Conservation (phyloP, 768 basidiomycete genomes). For the Suillus fuscotomentosus region DNA sequence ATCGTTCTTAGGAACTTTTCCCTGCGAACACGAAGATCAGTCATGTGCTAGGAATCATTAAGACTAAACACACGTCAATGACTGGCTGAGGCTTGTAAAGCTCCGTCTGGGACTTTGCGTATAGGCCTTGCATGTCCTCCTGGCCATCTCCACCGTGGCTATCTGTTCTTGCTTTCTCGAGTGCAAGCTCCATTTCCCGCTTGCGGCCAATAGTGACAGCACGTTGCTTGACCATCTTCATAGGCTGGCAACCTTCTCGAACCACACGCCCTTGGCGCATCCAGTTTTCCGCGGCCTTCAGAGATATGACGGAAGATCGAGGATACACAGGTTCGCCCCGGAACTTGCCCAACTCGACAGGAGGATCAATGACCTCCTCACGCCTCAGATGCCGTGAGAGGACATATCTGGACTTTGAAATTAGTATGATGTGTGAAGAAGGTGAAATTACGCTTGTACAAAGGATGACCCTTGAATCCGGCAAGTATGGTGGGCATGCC, state of each 20-base stretch:
- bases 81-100: conserved; percentile 77
- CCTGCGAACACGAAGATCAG: conserved; percentile 45
- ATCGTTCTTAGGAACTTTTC: conserved; percentile 89
- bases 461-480: conserved; percentile 95
- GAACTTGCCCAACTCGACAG: conserved; percentile 85
- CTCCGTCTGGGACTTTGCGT: conserved; percentile 83
- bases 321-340: conserved; percentile 91
- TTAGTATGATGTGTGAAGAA: conserved; percentile 5
- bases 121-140: conserved; percentile 84
- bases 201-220: conserved; percentile 77
- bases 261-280: conserved; percentile 82
- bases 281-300: conserved; percentile 95
- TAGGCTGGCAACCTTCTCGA: conserved; percentile 71
- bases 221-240: conserved; percentile 87
- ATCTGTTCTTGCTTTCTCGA: conserved; percentile 35
- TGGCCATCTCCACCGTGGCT: conserved; percentile 42
- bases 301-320: conserved; percentile 74
- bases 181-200: conserved; percentile 67
- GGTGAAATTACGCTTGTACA: conserved; percentile 47
- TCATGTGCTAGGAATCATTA: conserved; percentile 6
- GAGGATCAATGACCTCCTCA: conserved; percentile 81
- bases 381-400: conserved; percentile 85
- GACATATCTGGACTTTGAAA: conserved; percentile 58
- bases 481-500: conserved; percentile 89
- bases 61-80: conserved; percentile 54